Percentiles rank a stretch among this genome's conserved stretches.
Evolutionary conservation across 2,329 filamentous ascomycete species (phyloP).

Genomic region (Colletotrichum coccodes): DNA sequence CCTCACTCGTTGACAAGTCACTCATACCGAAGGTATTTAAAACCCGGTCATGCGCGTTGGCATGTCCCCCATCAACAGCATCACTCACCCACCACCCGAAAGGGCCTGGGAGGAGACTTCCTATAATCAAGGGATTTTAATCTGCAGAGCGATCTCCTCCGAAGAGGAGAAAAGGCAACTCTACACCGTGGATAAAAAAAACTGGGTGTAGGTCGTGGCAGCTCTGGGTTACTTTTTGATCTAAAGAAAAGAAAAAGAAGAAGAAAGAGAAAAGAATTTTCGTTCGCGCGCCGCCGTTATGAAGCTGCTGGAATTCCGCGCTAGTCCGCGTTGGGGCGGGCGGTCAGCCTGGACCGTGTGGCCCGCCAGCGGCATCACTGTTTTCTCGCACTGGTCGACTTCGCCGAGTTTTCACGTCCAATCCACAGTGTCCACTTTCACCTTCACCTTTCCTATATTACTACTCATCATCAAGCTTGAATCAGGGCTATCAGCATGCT

Average conservation of each 20-base stretch:
- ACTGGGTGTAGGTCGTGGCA: slow-evolving; percentile 72
- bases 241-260: slow-evolving; percentile 57
- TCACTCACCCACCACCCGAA: slow-evolving; percentile 60
- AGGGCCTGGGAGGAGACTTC: slow-evolving; percentile 65
- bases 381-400: neutral
- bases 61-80: slow-evolving; percentile 72
- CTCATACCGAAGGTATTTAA: too few species aligned
- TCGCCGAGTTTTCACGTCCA: neutral
- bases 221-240: slow-evolving; percentile 73
- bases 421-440: slow-evolving; percentile 9
- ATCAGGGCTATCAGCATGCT: slow-evolving; percentile 12
- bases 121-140: slow-evolving; percentile 67
- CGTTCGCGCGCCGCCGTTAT: slow-evolving; percentile 24
- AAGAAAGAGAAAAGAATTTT: slow-evolving; percentile 48
- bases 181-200: slow-evolving; percentile 62
- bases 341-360: neutral
- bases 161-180: slow-evolving; percentile 65
- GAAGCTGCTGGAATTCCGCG: slow-evolving; percentile 13
- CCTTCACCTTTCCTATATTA: neutral
- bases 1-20: neutral
- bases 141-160: slow-evolving; percentile 66
- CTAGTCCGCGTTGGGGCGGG: slow-evolving; percentile 35
- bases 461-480: neutral
- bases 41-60: slow-evolving; percentile 30
- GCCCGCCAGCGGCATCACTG: neutral